Conservation (phyloP, 2,329 filamentous ascomycete species). For the Rhinocladiella similis region DNA sequence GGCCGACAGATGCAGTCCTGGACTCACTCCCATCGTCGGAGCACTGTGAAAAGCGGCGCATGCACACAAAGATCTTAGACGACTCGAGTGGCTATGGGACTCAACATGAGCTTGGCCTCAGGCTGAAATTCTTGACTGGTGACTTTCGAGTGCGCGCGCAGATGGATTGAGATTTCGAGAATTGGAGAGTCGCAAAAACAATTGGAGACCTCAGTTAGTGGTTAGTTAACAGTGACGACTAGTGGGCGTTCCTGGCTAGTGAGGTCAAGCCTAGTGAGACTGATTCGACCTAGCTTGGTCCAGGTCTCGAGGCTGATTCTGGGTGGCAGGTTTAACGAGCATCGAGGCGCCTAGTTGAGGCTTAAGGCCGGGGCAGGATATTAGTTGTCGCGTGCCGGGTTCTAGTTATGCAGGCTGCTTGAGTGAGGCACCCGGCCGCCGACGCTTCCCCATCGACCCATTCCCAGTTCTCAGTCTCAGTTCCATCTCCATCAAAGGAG, state of each 20-base stretch:
- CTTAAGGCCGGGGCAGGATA: background rate
- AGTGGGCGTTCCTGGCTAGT: background rate
- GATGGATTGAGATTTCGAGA: background rate
- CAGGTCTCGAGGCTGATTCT: background rate
- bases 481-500: background rate
- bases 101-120: background rate
- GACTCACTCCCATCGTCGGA: slow-evolving; percentile 41
- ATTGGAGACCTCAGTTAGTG: background rate
- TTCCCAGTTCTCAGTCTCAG: background rate
- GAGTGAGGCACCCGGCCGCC: background rate
- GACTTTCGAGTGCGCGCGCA: background rate
- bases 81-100: background rate
- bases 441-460: background rate
- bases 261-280: background rate
- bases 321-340: background rate
- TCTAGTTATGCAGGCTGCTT: background rate
- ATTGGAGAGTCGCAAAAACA: background rate
- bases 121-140: background rate
- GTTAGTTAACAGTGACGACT: background rate
- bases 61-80: slow-evolving; percentile 17
- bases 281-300: no score
- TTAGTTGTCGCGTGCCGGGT: background rate
- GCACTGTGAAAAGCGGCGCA: slow-evolving; percentile 33
- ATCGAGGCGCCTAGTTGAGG: background rate
- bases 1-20: slow-evolving; percentile 46